A percentile compares a stretch with the other conserved stretches of the same genome.
Evolutionary conservation across 306 rosid species (phyloP).

Genomic region (Acacia acuminata): DNA sequence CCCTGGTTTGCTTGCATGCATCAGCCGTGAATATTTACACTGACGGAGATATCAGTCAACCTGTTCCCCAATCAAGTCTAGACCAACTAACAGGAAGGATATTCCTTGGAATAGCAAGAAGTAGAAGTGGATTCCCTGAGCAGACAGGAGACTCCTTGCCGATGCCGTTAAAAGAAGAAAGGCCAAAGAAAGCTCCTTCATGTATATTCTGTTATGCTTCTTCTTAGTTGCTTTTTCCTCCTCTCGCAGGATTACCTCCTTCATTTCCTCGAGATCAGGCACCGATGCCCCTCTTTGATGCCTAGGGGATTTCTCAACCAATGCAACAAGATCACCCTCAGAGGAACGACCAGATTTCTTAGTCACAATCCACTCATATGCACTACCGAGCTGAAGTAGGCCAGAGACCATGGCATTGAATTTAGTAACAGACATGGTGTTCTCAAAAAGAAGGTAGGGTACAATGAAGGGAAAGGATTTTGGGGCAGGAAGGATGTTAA

Average conservation of each 20-base stretch:
- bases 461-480: slow-evolving; percentile 92
- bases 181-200: slow-evolving; percentile 83
- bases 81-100: slow-evolving; percentile 85
- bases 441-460: slow-evolving; percentile 91
- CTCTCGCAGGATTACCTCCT: slow-evolving; percentile 60
- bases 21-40: slow-evolving; percentile 20
- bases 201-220: slow-evolving; percentile 78
- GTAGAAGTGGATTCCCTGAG: slow-evolving; percentile 96
- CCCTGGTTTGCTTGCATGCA: slow-evolving; percentile 28
- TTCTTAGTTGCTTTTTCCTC: slow-evolving; percentile 52
- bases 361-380: slow-evolving; percentile 93
- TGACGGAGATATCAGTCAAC: slow-evolving; percentile 46
- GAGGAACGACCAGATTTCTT: slow-evolving; percentile 95
- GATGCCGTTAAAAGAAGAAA: slow-evolving; percentile 86
- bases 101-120: slow-evolving; percentile 91
- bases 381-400: slow-evolving; percentile 87
- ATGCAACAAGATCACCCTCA: slow-evolving; percentile 73
- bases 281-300: slow-evolving; percentile 65
- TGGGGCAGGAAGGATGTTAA: slow-evolving; percentile 88
- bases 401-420: slow-evolving; percentile 97
- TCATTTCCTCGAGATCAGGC: slow-evolving; percentile 65
- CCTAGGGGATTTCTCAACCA: slow-evolving; percentile 62
- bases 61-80: slow-evolving; percentile 90
- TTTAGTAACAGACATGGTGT: slow-evolving; percentile 93
- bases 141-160: slow-evolving; percentile 90